Conservation (phyloP, 169 alveolate genomes). For the Pseudocohnilembus persalinus region DNA sequence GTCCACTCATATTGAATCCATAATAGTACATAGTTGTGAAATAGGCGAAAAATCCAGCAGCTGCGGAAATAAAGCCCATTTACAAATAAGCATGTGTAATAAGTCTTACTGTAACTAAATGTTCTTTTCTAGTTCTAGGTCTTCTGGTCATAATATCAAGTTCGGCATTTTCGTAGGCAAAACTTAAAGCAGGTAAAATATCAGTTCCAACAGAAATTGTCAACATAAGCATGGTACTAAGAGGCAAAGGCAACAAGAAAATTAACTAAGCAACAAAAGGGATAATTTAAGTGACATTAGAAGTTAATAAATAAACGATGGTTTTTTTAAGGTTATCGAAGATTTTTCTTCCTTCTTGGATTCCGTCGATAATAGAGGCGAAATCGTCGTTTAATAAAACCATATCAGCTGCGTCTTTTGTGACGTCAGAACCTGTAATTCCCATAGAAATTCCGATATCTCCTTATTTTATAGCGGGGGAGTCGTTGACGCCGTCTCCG, state of each 20-base stretch:
- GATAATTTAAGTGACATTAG: conserved; percentile 52
- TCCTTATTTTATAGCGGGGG: conserved; percentile 88
- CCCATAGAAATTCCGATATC: conserved; percentile 89
- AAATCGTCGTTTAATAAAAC: conserved; percentile 82
- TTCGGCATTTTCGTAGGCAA: conserved; percentile 80
- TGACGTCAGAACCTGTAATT: conserved; percentile 82
- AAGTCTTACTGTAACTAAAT: conserved; percentile 69
- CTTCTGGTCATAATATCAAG: conserved; percentile 71
- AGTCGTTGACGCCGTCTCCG: conserved; percentile 90
- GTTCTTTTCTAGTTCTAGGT: conserved; percentile 66
- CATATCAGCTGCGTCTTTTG: conserved; percentile 90
- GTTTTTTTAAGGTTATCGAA: conserved; percentile 63
- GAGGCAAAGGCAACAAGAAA: conserved; percentile 52
- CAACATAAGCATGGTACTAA: conserved; percentile 66
- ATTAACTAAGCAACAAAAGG: conserved; percentile 56
- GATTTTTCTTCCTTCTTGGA: conserved; percentile 63
- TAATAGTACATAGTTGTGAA: conserved; percentile 68
- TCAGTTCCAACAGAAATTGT: conserved; percentile 82
- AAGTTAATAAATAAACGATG: conserved; percentile 50
- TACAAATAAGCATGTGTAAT: conserved; percentile 70
- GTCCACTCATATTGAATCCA: too few relatives aligned
- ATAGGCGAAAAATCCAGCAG: conserved; percentile 70
- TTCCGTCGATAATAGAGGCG: conserved; percentile 55
- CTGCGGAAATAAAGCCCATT: conserved; percentile 69
- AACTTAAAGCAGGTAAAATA: conserved; percentile 71